Evolutionary conservation across 768 basidiomycete genomes (phyloP), one percentile per base, ranked within the genome.

Genomic region (Daedaleopsis sinensis): DNA sequence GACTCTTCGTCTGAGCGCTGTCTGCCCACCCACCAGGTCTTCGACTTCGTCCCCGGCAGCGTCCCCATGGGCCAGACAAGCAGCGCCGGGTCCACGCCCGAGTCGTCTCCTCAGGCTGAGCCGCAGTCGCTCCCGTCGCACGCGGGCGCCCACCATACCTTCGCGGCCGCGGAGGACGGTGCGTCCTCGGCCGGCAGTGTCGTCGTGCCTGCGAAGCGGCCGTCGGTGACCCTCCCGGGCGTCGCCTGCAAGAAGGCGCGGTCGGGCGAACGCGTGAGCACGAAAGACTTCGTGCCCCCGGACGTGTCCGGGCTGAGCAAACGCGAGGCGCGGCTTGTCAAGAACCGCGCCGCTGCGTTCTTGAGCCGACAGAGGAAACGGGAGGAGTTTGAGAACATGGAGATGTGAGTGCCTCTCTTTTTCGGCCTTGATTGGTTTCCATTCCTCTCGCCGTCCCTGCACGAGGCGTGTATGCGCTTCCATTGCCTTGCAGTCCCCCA

Each of bases 311-410:
- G 94, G 52, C 82, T 95, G 61, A 87, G 82, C 80, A 95, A 95
- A 75, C 91, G 93, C 53, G 93, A 95, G 76, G 93, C 93, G 62
- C 87, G 93, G 55, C 83, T 95, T 10, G 90, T 95, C 59, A 95
- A 95, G 81, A 95, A 95, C 77, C 84, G 93, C 58, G 93, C 93
- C 13, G 93, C 93, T 12, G 93, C 93, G 60, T 95, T 95, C 79
- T 88, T 95, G 71, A 90, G 88, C 76, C 82, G 93, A 72, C 93
- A 95, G 74, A 83, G 93, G 68, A 95, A 95, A 76, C 86, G 93
- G 58, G 93, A 95, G 77, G 93, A 94, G 77, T 95, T 93, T 70
- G 93, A 95, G 76, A 79, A 72, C 69, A 94, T 95, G 91, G 93
- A 94, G 80, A 76, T 90, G 91, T 94, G 78, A 78, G 90, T 87